These are phyloP conservation scores for Osmozyma mogii DNA, from an alignment of 805 yeast species.

Conservation along the genomic window DNA sequence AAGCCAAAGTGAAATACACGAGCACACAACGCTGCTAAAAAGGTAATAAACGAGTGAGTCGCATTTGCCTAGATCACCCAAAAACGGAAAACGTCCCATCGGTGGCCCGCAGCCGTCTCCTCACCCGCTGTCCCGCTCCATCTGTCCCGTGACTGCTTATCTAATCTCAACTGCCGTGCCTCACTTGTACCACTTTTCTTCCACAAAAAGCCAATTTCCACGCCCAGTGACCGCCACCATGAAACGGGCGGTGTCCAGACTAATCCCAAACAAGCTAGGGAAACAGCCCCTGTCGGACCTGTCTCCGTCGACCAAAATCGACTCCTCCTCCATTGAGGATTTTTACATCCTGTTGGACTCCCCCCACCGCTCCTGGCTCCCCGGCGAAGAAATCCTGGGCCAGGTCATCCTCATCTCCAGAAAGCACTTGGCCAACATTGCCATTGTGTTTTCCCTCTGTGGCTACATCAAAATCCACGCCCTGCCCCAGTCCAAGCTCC, in stretches of 20 bases:
- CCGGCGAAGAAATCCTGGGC: slow-evolving; percentile 71
- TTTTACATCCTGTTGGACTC: slow-evolving; percentile 64
- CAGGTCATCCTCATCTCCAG: slow-evolving; percentile 49
- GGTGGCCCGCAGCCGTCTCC: too few relatives aligned
- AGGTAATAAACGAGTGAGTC: too few relatives aligned
- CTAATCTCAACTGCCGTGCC: too few relatives aligned
- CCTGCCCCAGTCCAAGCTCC: slow-evolving; percentile 43
- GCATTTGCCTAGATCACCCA: too few relatives aligned
- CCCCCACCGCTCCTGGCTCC: slow-evolving; percentile 71
- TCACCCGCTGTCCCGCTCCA: too few relatives aligned
- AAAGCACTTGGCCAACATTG: slow-evolving; percentile 46
- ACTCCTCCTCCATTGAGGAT: slow-evolving; percentile 43
- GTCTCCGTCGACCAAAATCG: slow-evolving; percentile 19
- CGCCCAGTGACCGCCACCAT: too few relatives aligned
- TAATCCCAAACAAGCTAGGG: slow-evolving; percentile 21
- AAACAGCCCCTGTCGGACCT: slow-evolving; percentile 2
- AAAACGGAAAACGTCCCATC: too few relatives aligned
- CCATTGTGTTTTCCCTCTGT: slow-evolving; percentile 44
- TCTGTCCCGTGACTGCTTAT: too few relatives aligned
- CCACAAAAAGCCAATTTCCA: too few relatives aligned
- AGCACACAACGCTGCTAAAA: too few relatives aligned
- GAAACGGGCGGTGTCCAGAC: slow-evolving; percentile 46
- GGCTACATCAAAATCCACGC: slow-evolving; percentile 53
- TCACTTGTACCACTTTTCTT: too few relatives aligned
- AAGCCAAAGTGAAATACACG: too few relatives aligned